phyloP scores from a whole-genome alignment of 148 eudicot species.

The Spergularia marina region DNA sequence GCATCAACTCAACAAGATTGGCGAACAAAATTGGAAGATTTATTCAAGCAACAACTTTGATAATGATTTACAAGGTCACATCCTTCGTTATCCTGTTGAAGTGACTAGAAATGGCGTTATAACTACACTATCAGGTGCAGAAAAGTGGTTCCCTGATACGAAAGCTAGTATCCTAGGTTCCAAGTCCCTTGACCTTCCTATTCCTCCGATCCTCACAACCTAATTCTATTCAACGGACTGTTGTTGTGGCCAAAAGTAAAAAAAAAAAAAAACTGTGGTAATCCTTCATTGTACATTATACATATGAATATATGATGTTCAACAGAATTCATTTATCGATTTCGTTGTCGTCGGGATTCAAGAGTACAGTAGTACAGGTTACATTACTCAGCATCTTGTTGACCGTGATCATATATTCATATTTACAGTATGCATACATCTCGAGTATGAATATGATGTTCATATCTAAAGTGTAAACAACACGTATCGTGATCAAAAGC shows the following conservation, averaged over 20 bases:
- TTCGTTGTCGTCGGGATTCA: too few relatives aligned
- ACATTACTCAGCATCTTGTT: too few relatives aligned
- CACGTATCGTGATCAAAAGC: too few relatives aligned
- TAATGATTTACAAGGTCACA: constrained; percentile 54
- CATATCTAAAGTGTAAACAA: too few relatives aligned
- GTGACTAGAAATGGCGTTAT: constrained; percentile 43
- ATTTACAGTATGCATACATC: too few relatives aligned
- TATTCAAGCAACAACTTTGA: constrained; percentile 38
- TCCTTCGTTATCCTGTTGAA: constrained; percentile 55
- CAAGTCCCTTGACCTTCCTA: constrained; percentile 27
- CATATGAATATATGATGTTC: too few relatives aligned
- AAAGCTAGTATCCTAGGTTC: constrained; percentile 58
- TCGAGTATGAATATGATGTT: too few relatives aligned
- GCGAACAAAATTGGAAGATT: constrained; percentile 45
- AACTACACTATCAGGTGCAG: constrained; percentile 36
- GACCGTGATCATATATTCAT: too few relatives aligned
- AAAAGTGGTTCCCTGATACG: constrained; percentile 56
- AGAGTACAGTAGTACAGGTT: too few relatives aligned
- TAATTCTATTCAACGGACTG: not conserved
- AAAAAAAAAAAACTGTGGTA: too few relatives aligned
- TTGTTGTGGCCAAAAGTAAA: not conserved
- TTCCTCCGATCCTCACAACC: constrained; percentile 62
- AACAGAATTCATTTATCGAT: too few relatives aligned
- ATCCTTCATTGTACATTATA: too few relatives aligned
- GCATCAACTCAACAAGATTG: constrained; percentile 38